These are phyloP conservation scores for Phytopythium aichiense DNA, from an alignment of 352 stramenopile species.

Conservation along the genomic window DNA sequence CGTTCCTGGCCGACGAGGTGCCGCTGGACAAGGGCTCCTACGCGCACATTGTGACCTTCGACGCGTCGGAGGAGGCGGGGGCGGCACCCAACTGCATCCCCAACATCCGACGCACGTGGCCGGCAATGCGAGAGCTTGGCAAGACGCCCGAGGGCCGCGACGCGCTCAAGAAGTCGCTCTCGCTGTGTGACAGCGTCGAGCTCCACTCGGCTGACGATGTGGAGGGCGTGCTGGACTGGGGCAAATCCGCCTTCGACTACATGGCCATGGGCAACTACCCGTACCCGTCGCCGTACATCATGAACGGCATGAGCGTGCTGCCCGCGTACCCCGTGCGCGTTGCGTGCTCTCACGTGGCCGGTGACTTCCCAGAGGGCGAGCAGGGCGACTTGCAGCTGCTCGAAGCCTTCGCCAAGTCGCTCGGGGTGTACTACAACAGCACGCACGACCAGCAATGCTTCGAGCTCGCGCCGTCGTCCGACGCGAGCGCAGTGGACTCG, in stretches of 20 bases:
- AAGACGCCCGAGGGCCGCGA: constrained; percentile 39
- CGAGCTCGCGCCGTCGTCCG: constrained; percentile 36
- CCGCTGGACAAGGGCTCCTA: constrained; percentile 70
- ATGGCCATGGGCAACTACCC: constrained; percentile 96
- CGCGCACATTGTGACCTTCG: constrained; percentile 67
- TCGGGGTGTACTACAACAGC: constrained; percentile 81
- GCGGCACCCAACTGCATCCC: constrained; percentile 58
- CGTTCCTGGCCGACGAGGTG: constrained; percentile 49
- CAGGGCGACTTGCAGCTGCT: constrained; percentile 35
- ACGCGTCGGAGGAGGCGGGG: constrained; percentile 64
- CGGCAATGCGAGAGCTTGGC: constrained; percentile 48
- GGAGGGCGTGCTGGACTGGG: constrained; percentile 51
- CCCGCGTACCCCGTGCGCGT: constrained; percentile 88
- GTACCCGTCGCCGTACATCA: constrained; percentile 94
- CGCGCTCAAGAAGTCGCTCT: constrained; percentile 34
- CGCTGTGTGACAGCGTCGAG: constrained; percentile 47
- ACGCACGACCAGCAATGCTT: constrained; percentile 55
- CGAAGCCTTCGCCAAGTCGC: constrained; percentile 38
- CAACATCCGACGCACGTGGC: constrained; percentile 76
- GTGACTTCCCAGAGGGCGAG: constrained; percentile 32
- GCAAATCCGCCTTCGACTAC: constrained; percentile 84
- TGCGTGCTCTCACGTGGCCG: constrained; percentile 69
- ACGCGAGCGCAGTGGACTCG: constrained; percentile 46
- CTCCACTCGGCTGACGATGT: constrained; percentile 45
- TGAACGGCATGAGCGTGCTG: constrained; percentile 80